A percentile compares a stretch with the other conserved stretches of the same genome.
Evolutionary conservation across 768 basidiomycete genomes (phyloP).

Genomic region (Dacryopinax primogenitus): DNA sequence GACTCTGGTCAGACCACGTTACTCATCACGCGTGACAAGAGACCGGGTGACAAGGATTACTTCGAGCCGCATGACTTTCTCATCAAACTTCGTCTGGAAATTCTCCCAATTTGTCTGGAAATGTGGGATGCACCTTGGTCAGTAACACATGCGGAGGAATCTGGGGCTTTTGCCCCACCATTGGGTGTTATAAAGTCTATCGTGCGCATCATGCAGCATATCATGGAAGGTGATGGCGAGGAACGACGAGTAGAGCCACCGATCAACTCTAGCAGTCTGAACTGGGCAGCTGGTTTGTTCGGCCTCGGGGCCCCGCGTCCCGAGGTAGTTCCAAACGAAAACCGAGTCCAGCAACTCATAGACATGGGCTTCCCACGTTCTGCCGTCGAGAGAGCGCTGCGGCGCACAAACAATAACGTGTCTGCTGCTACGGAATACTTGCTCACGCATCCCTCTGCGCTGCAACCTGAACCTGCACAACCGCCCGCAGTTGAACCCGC

Average conservation of each 20-base stretch:
- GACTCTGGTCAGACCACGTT: slow-evolving; percentile 74
- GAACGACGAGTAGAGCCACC: slow-evolving; percentile 41
- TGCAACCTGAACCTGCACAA: not conserved
- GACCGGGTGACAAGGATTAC: slow-evolving; percentile 60
- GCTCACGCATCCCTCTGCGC: slow-evolving; percentile 65
- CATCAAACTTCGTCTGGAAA: slow-evolving; percentile 58
- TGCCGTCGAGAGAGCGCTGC: slow-evolving; percentile 70
- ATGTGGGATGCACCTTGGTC: slow-evolving; percentile 85
- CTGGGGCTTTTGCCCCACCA: slow-evolving; percentile 40
- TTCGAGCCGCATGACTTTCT: slow-evolving; percentile 83
- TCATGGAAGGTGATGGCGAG: slow-evolving; percentile 73
- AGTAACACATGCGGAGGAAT: slow-evolving; percentile 19
- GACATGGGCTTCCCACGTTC: slow-evolving; percentile 97
- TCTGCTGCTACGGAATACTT: slow-evolving; percentile 78
- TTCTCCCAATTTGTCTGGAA: slow-evolving; percentile 50
- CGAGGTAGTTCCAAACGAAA: slow-evolving; percentile 52
- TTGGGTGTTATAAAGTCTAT: slow-evolving; percentile 60
- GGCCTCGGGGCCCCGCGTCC: slow-evolving; percentile 10
- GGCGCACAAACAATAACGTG: slow-evolving; percentile 78
- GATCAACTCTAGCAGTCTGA: slow-evolving; percentile 22
- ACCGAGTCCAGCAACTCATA: slow-evolving; percentile 63
- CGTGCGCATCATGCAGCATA: slow-evolving; percentile 63
- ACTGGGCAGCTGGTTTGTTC: not conserved
- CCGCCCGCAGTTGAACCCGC: slow-evolving; percentile 9
- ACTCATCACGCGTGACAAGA: slow-evolving; percentile 61